Conservation (phyloP, 2,329 filamentous ascomycete species). For the Fusarium redolens region DNA sequence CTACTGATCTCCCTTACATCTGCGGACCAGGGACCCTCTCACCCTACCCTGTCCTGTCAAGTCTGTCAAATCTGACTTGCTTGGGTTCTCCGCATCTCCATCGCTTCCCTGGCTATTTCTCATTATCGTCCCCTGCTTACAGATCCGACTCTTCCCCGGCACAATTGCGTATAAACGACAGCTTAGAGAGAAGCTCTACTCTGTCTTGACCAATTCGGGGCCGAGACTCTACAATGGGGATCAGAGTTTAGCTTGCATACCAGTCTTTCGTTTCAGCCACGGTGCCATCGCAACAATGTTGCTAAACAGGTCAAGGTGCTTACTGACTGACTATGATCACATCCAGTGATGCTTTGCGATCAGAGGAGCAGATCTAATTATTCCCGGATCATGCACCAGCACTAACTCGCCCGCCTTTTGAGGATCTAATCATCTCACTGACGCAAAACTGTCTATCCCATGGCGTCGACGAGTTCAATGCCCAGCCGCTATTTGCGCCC, state of each 20-base stretch:
- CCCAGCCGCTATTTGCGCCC: slow-evolving; percentile 4
- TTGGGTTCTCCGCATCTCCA: slow-evolving; percentile 24
- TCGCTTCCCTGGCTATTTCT: slow-evolving; percentile 5
- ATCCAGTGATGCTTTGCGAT: not conserved
- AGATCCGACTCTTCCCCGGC: slow-evolving; percentile 6
- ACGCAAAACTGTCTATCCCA: slow-evolving; percentile 24
- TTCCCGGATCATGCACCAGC: slow-evolving; percentile 21
- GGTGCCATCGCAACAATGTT: not conserved
- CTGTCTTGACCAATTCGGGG: slow-evolving; percentile 1
- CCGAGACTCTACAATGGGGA: slow-evolving; percentile 16
- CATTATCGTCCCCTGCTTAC: slow-evolving; percentile 20
- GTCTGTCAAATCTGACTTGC: not conserved
- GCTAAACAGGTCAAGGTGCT: slow-evolving; percentile 8
- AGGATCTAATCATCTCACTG: slow-evolving; percentile 17
- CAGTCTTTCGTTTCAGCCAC: slow-evolving; percentile 44
- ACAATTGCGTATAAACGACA: not conserved
- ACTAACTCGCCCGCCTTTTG: slow-evolving; percentile 18
- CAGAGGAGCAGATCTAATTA: slow-evolving; percentile 1
- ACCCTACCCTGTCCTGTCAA: slow-evolving; percentile 2
- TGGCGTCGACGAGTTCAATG: not conserved
- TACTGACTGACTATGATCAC: slow-evolving; percentile 7
- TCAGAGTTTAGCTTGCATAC: slow-evolving; percentile 36
- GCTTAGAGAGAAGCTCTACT: not conserved
- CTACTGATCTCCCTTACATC: slow-evolving; percentile 27
- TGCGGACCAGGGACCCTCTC: not conserved